Percentiles rank a stretch among this genome's conserved stretches.
Evolutionary conservation across 108 stramenopile genomes (phyloP).

Genomic region (Cyclostephanos invisitatus): DNA sequence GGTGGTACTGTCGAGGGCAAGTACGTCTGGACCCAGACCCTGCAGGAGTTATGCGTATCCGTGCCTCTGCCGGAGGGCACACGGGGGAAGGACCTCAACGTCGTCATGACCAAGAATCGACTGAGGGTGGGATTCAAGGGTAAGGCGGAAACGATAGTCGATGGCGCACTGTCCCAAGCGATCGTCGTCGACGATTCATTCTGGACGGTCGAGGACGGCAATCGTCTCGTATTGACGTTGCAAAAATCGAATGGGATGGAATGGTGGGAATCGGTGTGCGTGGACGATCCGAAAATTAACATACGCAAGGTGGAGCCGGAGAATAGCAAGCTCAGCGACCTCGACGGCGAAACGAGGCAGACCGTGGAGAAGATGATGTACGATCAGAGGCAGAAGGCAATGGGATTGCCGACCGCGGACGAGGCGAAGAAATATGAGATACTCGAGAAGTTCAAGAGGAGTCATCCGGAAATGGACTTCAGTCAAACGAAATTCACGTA

Average conservation of each 20-base stretch:
- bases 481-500: conserved; percentile 88
- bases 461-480: conserved; percentile 99
- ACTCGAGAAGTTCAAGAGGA: conserved; percentile 92
- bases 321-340: conserved; percentile 90
- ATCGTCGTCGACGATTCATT: conserved; percentile 97
- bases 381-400: conserved; percentile 98
- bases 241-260: conserved; percentile 96
- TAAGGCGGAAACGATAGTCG: conserved; percentile 58
- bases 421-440: conserved; percentile 93
- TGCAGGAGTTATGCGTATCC: conserved; percentile 86
- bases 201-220: conserved; percentile 99
- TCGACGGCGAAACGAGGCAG: conserved; percentile 98
- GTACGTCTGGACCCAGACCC: conserved; percentile 98
- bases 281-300: conserved; percentile 94
- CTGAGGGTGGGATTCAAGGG: conserved; percentile 84
- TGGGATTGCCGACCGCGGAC: conserved; percentile 96
- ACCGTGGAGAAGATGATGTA: conserved; percentile 99
- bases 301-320: conserved; percentile 97
- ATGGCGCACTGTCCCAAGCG: conserved; percentile 87
- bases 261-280: conserved; percentile 96
- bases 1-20: conserved; percentile 90
- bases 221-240: conserved; percentile 74
- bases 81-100: conserved; percentile 86
- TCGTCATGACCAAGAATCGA: conserved; percentile 75
- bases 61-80: conserved; percentile 90